Evolutionary conservation across 2,329 filamentous ascomycete species (phyloP).

Genomic region (Coleophoma crateriformis): DNA sequence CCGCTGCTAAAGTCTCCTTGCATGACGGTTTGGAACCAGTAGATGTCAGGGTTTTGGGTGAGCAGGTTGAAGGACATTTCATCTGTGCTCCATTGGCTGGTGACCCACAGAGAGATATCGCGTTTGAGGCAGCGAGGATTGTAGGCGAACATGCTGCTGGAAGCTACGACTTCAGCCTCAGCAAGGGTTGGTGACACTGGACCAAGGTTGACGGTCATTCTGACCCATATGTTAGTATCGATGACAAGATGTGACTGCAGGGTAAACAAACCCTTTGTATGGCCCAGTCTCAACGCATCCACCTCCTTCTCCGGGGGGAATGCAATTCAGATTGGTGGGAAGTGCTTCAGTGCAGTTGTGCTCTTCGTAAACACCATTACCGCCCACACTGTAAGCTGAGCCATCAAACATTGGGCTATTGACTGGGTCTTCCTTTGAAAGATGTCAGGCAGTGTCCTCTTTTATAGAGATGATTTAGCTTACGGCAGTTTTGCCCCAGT

Average conservation of each 20-base stretch:
- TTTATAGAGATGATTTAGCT: not conserved
- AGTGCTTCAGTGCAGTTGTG: constrained; percentile 15
- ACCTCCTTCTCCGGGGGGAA: constrained; percentile 44
- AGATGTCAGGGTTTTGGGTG: constrained; percentile 28
- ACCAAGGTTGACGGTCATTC: constrained; percentile 11
- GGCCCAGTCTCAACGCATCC: constrained; percentile 45
- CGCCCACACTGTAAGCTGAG: constrained; percentile 40
- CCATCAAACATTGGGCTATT: constrained; percentile 42
- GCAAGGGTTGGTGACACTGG: constrained; percentile 26
- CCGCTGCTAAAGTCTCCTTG: constrained; percentile 31
- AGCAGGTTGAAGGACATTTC: constrained; percentile 32
- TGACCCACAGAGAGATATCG: constrained; percentile 31
- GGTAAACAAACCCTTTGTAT: constrained; percentile 28
- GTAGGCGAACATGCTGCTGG: constrained; percentile 16
- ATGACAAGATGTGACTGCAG: not conserved
- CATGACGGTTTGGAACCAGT: constrained; percentile 39
- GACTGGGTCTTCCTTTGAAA: constrained; percentile 8
- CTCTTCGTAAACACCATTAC: constrained; percentile 33
- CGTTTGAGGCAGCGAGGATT: constrained; percentile 38
- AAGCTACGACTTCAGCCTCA: constrained; percentile 24
- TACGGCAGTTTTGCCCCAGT: constrained; percentile 41
- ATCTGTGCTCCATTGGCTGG: constrained; percentile 31
- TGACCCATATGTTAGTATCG: not conserved
- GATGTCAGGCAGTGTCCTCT: constrained; percentile 20
- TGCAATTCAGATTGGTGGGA: constrained; percentile 8